A percentile compares a stretch with the other conserved stretches of the same genome.
Conservation (phyloP, 495 filamentous ascomycete species). For the Cladorrhinum samala region DNA sequence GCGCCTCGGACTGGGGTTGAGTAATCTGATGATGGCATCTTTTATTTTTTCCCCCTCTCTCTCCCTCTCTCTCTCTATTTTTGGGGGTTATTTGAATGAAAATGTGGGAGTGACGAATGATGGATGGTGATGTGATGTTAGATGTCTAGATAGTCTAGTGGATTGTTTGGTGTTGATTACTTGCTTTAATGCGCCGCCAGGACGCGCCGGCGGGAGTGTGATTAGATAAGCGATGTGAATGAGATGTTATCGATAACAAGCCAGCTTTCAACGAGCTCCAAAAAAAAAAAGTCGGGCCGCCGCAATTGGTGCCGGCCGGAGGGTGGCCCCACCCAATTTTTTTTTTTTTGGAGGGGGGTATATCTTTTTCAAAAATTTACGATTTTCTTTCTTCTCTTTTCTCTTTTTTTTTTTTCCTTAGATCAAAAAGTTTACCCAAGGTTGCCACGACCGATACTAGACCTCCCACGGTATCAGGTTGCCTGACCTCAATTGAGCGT, state of each 20-base stretch:
- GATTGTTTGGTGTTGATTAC: no score
- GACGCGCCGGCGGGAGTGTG: neutral
- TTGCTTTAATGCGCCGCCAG: no score
- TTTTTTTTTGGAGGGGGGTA: no score
- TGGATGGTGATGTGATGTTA: conserved; percentile 4
- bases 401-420: conserved; percentile 38
- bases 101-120: neutral
- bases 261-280: neutral
- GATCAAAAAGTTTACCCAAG: conserved; percentile 51
- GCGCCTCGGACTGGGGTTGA: conserved; percentile 55
- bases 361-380: conserved; percentile 2
- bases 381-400: conserved; percentile 24
- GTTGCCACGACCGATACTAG: conserved; percentile 48
- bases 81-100: no score
- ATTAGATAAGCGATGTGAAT: neutral
- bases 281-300: neutral
- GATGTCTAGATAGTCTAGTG: no score
- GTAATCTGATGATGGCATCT: conserved; percentile 67
- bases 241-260: neutral
- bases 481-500: conserved; percentile 39
- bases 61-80: no score
- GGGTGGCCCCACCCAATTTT: neutral
- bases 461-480: conserved; percentile 44
- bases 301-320: neutral
- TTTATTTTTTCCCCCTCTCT: neutral